Evolutionary conservation across 129 eudicot species (phyloP), one percentile per base, ranked within the genome.

Genomic region (Calendula officinalis): DNA sequence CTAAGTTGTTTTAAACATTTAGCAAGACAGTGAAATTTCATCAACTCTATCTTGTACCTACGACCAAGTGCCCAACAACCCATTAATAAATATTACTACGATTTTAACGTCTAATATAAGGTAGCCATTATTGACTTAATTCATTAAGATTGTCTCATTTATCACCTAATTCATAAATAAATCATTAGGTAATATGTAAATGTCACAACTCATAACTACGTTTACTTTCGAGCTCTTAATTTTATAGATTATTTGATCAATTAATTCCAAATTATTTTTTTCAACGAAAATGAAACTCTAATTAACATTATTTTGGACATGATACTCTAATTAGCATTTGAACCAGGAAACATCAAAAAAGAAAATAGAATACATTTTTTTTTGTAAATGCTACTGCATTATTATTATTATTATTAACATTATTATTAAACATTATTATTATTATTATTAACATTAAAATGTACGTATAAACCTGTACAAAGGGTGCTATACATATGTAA

Each of bases 51-150:
- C 48, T 13, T 22, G 30, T 22, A 22, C 30, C 30, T 22, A 22
- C 30, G 53, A 27, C 33, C 35, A 43, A 33, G 34, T 64, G 13
- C 34, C 44, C 34, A 64, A 9, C 35, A 33, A 36, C 34, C 32
- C 38, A 42, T 32, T 10, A 34, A 32, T 13, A 8, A 7, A 15
- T 45, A 7, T 41, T 40, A 15, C 10, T 17, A 38, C 17, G 11
- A 16, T 42, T 62, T 42, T 42, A 22, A 22, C 41, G n/a, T 56
- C 22, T 56, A 12, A 32, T 56, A n/a, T 6, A 30, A 42, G 52
- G 67, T 61, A 42, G 43, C 53, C 10, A 27, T 64, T 48, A 36
- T 49, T 64, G 70, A 65, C 30, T 37, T 38, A 4, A 37, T 27
- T 60, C 40, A 13, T 16, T 60, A 6, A 2, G 15, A 5, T 38